Percentiles rank a stretch among this genome's conserved stretches.
These are phyloP conservation scores for Volvox carteri DNA, from an alignment of 163 green algal species.

Conservation along the genomic window DNA sequence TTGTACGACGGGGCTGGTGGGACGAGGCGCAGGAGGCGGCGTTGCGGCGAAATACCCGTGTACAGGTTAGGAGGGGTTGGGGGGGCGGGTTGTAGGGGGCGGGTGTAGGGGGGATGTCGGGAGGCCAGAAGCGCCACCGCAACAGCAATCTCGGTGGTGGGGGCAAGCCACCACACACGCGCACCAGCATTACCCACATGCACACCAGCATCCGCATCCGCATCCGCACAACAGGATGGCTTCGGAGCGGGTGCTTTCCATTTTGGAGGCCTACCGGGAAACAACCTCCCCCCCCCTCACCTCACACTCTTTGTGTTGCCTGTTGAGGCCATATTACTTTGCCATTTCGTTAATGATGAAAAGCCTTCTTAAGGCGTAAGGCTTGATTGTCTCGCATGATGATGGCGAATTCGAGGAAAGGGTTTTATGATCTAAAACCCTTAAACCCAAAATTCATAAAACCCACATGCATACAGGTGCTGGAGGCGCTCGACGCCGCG, in stretches of 20 bases:
- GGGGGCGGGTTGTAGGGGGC: background rate
- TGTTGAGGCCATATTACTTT: background rate
- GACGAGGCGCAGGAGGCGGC: constrained; percentile 74
- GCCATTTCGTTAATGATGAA: background rate
- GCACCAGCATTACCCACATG: background rate
- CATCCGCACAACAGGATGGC: too few relatives aligned
- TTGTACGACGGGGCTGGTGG: constrained; percentile 84
- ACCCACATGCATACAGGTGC: constrained; percentile 67
- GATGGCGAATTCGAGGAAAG: background rate
- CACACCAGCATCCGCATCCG: background rate
- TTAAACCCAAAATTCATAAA: background rate
- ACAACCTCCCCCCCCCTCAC: too few relatives aligned
- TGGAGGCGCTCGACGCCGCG: constrained; percentile 84
- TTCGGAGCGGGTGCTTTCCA: background rate
- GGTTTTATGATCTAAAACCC: background rate
- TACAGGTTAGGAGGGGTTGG: constrained; percentile 66
- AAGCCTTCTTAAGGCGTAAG: background rate
- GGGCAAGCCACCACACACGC: too few relatives aligned
- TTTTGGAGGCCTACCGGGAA: too few relatives aligned
- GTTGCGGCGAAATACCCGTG: constrained; percentile 63
- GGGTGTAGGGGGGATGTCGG: background rate
- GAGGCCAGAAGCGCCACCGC: background rate
- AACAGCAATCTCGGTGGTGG: too few relatives aligned
- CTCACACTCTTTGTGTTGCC: too few relatives aligned
- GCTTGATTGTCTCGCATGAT: too few relatives aligned